Evolutionary conservation across 1,284 basidiomycete genomes (phyloP), one percentile per base, ranked within the genome.

Genomic region (Sporisorium reilianum): DNA sequence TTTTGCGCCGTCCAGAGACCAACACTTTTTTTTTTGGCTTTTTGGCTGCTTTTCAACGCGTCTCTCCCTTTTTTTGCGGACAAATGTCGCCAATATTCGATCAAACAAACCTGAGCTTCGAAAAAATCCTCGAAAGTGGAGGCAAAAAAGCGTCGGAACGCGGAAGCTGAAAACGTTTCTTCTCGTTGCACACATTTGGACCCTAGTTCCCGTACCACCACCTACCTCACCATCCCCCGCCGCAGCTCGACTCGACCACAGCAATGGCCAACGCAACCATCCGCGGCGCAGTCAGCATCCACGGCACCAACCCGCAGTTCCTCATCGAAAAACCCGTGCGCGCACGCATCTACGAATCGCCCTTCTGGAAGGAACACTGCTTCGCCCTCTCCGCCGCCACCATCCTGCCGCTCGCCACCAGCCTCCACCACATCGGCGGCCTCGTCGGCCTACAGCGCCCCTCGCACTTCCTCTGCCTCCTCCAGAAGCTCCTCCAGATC

Each of bases 251-350:
- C n/a, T n/a, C n/a, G n/a, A n/a, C n/a, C 16, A 4, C 25, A 20
- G 30, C 34, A 26, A 82, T 85, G 94, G 94, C 94, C 50, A 97
- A 97, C 84, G 94, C 93, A 26, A 97, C 94, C 23, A 89, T 93
- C 72, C 88, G 88, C 56, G 92, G 91, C 25, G 93, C 94, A 28
- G 87, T 89, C 45, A 89, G 91, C 30, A 92, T 99, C 77, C 96
- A 98, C 83, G 96, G 97, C 50, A 93, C 94, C 79, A 96, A 95
- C 25, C 73, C 65, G 23, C 84, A 98, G 93, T 95, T 91, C 86
- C 88, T 99, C 84, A 92, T 99, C 50, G 97, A 99, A 88, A 97
- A 95, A 59, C 92, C 98, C 71, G 95, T 99, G 76, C 90, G 97
- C 50, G 92, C 92, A 80, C 90, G 97, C 64, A 97, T 99, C 70